Evolutionary conservation across 768 basidiomycete genomes (phyloP), one percentile per base, ranked within the genome.

Genomic region (Pholiota microspora): DNA sequence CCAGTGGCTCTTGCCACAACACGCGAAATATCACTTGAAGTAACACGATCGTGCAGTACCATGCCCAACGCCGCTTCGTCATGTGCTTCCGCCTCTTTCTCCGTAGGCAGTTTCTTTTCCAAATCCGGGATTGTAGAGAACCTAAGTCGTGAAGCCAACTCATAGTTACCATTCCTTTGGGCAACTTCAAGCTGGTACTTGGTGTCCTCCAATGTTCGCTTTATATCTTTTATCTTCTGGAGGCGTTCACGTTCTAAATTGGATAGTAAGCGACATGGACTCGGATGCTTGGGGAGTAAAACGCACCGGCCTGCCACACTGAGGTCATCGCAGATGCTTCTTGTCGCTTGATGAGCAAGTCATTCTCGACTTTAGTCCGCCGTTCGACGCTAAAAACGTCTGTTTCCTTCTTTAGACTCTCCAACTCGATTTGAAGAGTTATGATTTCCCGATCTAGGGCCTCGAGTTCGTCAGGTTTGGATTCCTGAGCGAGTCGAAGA

Each of bases 1-100:
- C 94, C 94, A 0, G 94, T 97, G 0, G 89, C 80, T 64, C 87
- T 89, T 6, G 91, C 92, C 3, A 95, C 88, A 18, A 95, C 94
- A 2, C 89, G 77, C 2, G 94, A 84, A 46, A 96, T 94, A 67
- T 95, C 92, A 61, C 84, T 85, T n/a, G 86, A 86, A 6, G 89
- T 94, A 7, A 97, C 92, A 35, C 92, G 77, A 57, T 94, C 93
- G 60, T 93, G 86, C 29, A 95, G 73, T 81, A 40, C 38, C 27
- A 90, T 88, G 10, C 79, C 69, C 32, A 86, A 69, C 29, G 83
- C 80, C 13, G 74, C 73, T 18, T 79, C 79, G 29, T 75, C 77
- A 53, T 79, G 64, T 28, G 69, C 69, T 24, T 69, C 62, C 7
- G 56, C 55, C 6, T 68, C 78, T n/a, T 79, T 78, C 38, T 78